Conservation (phyloP, 345 rosid species). For the Clausena lansium region DNA sequence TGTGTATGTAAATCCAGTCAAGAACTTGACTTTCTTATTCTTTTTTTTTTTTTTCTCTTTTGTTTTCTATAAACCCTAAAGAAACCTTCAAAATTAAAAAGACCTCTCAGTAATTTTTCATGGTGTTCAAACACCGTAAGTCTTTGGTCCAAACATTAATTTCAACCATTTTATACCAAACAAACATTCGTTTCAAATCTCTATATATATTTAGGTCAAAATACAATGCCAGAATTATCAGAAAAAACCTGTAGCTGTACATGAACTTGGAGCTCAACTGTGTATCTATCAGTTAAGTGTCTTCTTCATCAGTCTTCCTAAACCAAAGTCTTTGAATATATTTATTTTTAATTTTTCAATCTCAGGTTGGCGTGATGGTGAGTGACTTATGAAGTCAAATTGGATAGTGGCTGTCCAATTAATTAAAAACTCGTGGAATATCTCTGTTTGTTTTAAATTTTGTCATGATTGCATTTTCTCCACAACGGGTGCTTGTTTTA, state of each 20-base stretch:
- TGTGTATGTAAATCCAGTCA: conserved; percentile 9
- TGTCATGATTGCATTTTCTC: neutral
- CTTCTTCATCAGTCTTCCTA: neutral
- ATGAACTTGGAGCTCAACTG: conserved; percentile 16
- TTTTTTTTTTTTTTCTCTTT: too few relatives aligned
- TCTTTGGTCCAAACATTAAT: conserved; percentile 14
- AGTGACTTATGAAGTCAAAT: conserved; percentile 14
- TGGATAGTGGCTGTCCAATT: neutral
- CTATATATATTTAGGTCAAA: conserved; percentile 5
- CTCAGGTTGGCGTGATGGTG: neutral
- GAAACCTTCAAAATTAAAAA: neutral
- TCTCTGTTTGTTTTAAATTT: neutral
- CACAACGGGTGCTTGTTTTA: neutral
- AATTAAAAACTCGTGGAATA: neutral
- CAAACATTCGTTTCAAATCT: conserved; percentile 44
- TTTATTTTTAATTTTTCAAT: neutral
- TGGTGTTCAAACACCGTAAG: conserved; percentile 13
- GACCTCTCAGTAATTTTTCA: neutral
- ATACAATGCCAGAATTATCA: neutral
- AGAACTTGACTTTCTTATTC: conserved; percentile 2
- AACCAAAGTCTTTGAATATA: neutral
- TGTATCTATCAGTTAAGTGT: conserved; percentile 10
- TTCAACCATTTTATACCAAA: conserved; percentile 35
- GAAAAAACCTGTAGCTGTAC: conserved; percentile 13
- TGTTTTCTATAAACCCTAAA: neutral